Evolutionary conservation across 345 rosid genomes (phyloP).

Genomic region (Carallia brachiata): DNA sequence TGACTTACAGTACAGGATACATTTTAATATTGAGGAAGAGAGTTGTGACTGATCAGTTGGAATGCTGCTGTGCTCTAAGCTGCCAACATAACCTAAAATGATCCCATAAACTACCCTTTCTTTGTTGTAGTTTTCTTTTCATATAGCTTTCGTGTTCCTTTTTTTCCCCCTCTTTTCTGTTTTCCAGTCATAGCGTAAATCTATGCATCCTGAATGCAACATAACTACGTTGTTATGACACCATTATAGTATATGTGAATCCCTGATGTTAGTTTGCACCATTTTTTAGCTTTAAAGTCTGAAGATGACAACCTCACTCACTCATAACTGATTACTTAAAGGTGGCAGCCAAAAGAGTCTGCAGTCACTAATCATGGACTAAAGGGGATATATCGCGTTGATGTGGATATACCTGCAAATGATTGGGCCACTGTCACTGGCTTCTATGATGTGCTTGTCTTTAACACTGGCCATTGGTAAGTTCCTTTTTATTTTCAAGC

Average conservation of each 20-base stretch:
- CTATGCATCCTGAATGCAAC: background rate
- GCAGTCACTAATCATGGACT: constrained; percentile 31
- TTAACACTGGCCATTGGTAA: constrained; percentile 97
- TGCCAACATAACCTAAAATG: too few species aligned
- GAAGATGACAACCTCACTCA: constrained; percentile 33
- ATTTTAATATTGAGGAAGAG: too few species aligned
- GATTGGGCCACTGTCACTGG: constrained; percentile 68
- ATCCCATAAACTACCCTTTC: too few species aligned
- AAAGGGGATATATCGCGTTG: constrained; percentile 66
- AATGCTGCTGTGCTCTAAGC: too few species aligned
- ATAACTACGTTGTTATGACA: background rate
- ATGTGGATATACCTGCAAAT: constrained; percentile 83
- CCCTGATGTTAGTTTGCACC: background rate
- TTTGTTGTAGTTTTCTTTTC: too few species aligned
- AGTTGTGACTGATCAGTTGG: too few species aligned
- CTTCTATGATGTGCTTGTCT: constrained; percentile 80
- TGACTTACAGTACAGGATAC: too few species aligned
- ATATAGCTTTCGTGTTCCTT: too few species aligned
- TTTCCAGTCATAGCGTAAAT: too few species aligned
- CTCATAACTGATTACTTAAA: constrained; percentile 55
- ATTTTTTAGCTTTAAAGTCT: background rate
- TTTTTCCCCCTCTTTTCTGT: too few species aligned
- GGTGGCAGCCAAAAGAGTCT: constrained; percentile 73
- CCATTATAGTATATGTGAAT: background rate
- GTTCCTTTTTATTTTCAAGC: constrained; percentile 3